Evolutionary conservation across 2,329 filamentous ascomycete genomes (phyloP).

Genomic region (Fusarium camptoceras): DNA sequence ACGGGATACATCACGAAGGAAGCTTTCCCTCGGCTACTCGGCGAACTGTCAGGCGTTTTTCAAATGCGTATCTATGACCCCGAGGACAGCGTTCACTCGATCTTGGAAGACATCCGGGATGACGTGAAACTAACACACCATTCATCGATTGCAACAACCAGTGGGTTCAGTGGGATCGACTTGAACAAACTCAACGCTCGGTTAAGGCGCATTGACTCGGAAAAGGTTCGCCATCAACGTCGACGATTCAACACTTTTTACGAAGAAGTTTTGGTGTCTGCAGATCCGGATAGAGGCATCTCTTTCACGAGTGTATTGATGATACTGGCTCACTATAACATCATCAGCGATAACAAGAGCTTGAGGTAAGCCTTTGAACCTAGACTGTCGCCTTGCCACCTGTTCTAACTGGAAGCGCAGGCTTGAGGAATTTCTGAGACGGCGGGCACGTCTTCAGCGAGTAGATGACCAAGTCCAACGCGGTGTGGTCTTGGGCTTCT

Average conservation of each 20-base stretch:
- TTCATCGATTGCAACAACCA: conserved; percentile 64
- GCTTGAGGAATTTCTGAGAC: conserved; percentile 92
- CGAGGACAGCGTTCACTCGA: conserved; percentile 85
- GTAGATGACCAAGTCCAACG: conserved; percentile 95
- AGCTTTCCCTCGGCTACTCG: conserved; percentile 86
- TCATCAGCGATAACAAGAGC: conserved; percentile 98
- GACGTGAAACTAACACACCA: conserved; percentile 66
- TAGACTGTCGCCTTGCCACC: too few species aligned
- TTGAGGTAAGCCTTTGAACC: conserved; percentile 68
- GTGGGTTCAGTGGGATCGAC: conserved; percentile 72
- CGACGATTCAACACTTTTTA: conserved; percentile 93
- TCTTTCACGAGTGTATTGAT: conserved; percentile 92
- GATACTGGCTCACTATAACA: conserved; percentile 97
- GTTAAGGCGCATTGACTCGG: conserved; percentile 78
- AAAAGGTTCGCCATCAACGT: conserved; percentile 79
- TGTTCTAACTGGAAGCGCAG: conserved; percentile 59
- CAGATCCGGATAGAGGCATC: conserved; percentile 89
- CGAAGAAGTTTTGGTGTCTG: conserved; percentile 94
- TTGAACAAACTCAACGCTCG: conserved; percentile 79
- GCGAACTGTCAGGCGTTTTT: conserved; percentile 93
- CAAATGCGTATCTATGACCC: conserved; percentile 96
- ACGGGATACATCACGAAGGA: conserved; percentile 93
- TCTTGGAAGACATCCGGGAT: conserved; percentile 84
- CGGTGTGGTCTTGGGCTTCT: conserved; percentile 92
- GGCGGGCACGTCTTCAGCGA: conserved; percentile 88